These are phyloP conservation scores for Inonotus hispidus DNA, from an alignment of 1,284 basidiomycete species.

Conservation along the genomic window DNA sequence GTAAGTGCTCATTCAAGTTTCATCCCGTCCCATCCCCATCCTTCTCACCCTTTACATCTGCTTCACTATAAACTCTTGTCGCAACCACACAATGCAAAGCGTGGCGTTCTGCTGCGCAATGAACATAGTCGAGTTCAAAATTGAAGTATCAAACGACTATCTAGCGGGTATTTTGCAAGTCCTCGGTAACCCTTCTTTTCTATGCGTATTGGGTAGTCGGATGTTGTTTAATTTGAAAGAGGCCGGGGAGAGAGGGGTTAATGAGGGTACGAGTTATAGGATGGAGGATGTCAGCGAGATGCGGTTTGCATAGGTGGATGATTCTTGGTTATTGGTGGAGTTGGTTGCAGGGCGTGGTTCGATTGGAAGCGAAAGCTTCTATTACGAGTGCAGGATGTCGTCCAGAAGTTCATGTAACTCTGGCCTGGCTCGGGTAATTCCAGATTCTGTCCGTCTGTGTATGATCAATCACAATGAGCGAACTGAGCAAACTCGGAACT, in stretches of 20 bases:
- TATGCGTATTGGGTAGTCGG: constrained; percentile 1
- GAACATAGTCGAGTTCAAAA: background rate
- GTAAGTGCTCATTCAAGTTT: background rate
- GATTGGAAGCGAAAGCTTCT: no score
- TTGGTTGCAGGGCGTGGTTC: no score
- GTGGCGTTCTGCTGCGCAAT: background rate
- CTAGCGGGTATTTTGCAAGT: background rate
- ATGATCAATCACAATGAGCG: no score
- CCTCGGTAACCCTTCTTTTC: background rate
- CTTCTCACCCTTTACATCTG: no score
- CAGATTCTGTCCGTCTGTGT: no score
- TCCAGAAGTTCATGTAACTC: no score
- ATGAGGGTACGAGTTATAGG: constrained; percentile 4
- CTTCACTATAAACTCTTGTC: no score
- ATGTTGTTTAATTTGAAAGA: constrained; percentile 3
- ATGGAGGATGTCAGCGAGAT: background rate
- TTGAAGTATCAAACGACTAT: background rate
- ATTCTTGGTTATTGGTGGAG: no score
- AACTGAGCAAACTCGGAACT: no score
- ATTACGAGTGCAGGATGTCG: no score
- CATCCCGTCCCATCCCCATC: background rate
- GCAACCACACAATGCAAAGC: no score
- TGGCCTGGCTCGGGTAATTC: no score
- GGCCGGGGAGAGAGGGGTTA: background rate
- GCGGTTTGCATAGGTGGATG: background rate